Evolutionary conservation across 2,329 filamentous ascomycete genomes (phyloP).

Genomic region (Taxawa tesnikishii): DNA sequence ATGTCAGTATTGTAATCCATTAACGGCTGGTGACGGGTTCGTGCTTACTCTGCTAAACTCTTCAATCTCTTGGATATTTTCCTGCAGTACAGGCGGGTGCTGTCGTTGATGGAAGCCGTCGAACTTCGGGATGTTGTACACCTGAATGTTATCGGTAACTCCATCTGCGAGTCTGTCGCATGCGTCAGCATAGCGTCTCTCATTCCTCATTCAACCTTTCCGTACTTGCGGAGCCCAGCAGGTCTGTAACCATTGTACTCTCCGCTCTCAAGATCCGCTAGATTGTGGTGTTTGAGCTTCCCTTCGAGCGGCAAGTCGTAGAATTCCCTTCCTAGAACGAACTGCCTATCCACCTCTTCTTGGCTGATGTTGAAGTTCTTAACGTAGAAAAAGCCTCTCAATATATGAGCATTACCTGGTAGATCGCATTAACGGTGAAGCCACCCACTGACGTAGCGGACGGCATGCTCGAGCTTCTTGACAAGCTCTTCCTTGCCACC

Average conservation of each 20-base stretch:
- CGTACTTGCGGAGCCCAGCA: constrained; percentile 3
- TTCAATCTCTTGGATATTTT: constrained; percentile 44
- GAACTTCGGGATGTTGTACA: constrained; percentile 49
- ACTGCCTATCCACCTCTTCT: constrained; percentile 48
- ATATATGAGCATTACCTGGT: background rate
- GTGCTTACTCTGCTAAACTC: constrained; percentile 30
- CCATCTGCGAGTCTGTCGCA: background rate
- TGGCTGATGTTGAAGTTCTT: constrained; percentile 50
- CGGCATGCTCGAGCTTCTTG: constrained; percentile 42
- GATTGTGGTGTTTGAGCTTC: constrained; percentile 41
- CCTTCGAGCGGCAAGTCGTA: constrained; percentile 45
- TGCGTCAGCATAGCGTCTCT: no score
- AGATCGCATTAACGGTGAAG: background rate
- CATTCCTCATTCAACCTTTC: no score
- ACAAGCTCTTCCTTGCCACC: constrained; percentile 43
- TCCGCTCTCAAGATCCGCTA: constrained; percentile 15
- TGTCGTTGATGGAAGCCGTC: constrained; percentile 14
- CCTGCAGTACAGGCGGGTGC: constrained; percentile 36
- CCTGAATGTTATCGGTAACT: constrained; percentile 42
- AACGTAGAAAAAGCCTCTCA: constrained; percentile 47
- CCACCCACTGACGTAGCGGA: constrained; percentile 14
- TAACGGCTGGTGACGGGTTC: constrained; percentile 8
- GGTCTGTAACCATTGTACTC: constrained; percentile 17
- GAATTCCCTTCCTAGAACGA: constrained; percentile 47
- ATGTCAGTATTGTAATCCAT: constrained; percentile 9